Conservation (phyloP, 1,284 basidiomycete species). For the Sporisorium iseilematis-ciliati region DNA sequence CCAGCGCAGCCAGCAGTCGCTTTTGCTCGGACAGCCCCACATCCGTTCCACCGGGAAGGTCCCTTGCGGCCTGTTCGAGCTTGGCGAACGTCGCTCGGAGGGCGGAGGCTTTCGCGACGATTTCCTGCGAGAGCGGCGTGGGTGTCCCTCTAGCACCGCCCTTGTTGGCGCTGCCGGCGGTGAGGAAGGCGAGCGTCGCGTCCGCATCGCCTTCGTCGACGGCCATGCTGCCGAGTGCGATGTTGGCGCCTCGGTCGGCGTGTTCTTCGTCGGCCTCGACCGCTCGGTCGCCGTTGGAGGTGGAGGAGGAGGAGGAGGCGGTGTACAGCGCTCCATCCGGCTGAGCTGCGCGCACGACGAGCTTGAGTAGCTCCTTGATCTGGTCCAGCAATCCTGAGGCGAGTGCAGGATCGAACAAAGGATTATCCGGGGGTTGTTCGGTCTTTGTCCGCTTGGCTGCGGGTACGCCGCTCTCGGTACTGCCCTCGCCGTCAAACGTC, state of each 20-base stretch:
- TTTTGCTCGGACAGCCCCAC: slow-evolving; percentile 27
- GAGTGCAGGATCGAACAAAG: slow-evolving; percentile 33
- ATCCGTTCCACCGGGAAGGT: slow-evolving; percentile 29
- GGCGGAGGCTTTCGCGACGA: slow-evolving; percentile 23
- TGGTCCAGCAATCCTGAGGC: slow-evolving; percentile 21
- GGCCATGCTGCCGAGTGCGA: slow-evolving; percentile 34
- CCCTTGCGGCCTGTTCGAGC: slow-evolving; percentile 28
- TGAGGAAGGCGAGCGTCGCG: slow-evolving; percentile 39
- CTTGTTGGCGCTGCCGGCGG: slow-evolving; percentile 5
- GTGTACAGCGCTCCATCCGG: slow-evolving; percentile 25
- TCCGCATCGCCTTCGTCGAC: slow-evolving; percentile 45
- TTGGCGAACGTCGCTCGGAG: slow-evolving; percentile 14
- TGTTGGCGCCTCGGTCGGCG: slow-evolving; percentile 20
- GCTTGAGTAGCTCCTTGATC: slow-evolving; percentile 27
- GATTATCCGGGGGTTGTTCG: slow-evolving; percentile 9
- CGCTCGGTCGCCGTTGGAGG: neutral
- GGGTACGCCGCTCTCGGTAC: slow-evolving; percentile 20
- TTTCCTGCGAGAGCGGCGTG: slow-evolving; percentile 27
- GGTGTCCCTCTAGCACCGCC: slow-evolving; percentile 13
- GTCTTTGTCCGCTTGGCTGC: slow-evolving; percentile 17
- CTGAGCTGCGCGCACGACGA: slow-evolving; percentile 20
- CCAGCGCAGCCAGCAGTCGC: slow-evolving; percentile 10
- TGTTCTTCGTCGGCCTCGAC: slow-evolving; percentile 11
- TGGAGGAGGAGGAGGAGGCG: neutral
- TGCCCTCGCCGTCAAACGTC: slow-evolving; percentile 1